Evolutionary conservation across 345 rosid genomes (phyloP).

Genomic region (Psidium friedrichsthalianum): DNA sequence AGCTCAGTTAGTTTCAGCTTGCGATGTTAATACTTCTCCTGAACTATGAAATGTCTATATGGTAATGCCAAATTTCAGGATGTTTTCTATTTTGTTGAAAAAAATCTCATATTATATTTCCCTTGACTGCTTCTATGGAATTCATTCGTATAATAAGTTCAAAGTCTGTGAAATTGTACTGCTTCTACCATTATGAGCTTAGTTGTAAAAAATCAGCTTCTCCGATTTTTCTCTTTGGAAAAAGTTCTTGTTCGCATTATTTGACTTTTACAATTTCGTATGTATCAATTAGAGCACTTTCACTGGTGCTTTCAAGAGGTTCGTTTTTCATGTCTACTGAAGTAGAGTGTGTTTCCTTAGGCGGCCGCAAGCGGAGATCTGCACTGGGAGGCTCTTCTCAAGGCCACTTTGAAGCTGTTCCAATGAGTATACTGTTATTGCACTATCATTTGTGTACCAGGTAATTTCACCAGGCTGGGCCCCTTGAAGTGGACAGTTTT

Average conservation of each 20-base stretch:
- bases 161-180: neutral
- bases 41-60: neutral
- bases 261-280: neutral
- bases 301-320: neutral
- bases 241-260: neutral
- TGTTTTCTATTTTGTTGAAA: neutral
- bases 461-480: constrained; percentile 22
- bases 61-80: neutral
- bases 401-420: constrained; percentile 84
- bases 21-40: neutral
- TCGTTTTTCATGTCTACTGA: neutral
- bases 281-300: neutral
- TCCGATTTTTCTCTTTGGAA: neutral
- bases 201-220: neutral
- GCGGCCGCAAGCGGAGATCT: constrained; percentile 66
- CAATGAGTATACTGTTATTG: constrained; percentile 93
- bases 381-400: constrained; percentile 68
- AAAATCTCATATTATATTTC: neutral
- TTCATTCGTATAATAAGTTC: neutral
- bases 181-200: neutral
- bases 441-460: constrained; percentile 92
- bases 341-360: constrained; percentile 20
- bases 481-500: neutral
- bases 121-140: neutral
- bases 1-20: neutral